A percentile compares a stretch with the other conserved stretches of the same genome.
phyloP scores from a whole-genome alignment of 306 rosid species.

The Gastrolobium bilobum region DNA sequence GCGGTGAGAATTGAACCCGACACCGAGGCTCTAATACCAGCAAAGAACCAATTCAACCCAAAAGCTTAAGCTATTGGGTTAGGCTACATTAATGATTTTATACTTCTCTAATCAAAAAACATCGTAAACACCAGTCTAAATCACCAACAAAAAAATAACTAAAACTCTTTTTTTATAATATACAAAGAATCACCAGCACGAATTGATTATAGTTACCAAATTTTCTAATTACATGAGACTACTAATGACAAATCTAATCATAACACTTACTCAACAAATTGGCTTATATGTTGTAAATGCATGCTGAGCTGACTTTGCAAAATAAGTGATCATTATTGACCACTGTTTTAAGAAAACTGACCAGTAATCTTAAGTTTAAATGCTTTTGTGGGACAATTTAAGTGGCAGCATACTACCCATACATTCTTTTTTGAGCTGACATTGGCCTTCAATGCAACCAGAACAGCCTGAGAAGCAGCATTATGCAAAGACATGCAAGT shows the following conservation, averaged over 20 bases:
- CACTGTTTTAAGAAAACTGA: not conserved
- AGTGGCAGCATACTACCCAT: not conserved
- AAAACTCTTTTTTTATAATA: not conserved
- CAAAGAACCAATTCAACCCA: too few relatives aligned
- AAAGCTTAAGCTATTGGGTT: too few relatives aligned
- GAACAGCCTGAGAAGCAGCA: constrained; percentile 15
- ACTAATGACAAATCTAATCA: constrained; percentile 13
- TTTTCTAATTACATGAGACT: not conserved
- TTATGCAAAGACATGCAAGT: not conserved
- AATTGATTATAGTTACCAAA: not conserved
- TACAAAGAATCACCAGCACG: not conserved
- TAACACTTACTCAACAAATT: not conserved
- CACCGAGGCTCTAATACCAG: too few relatives aligned
- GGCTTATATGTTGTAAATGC: not conserved
- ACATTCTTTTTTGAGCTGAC: not conserved
- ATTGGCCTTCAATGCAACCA: not conserved
- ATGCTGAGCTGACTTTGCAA: not conserved
- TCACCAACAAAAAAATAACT: constrained; percentile 24
- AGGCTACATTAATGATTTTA: too few relatives aligned
- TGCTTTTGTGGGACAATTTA: too few relatives aligned
- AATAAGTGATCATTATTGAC: not conserved
- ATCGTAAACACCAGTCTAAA: not conserved
- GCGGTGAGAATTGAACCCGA: too few relatives aligned
- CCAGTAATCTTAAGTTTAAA: not conserved
- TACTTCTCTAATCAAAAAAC: too few relatives aligned